Percentiles rank a stretch among this genome's conserved stretches.
These are phyloP conservation scores for Phytophthora kernoviae DNA, from an alignment of 352 stramenopile species.

Conservation along the genomic window DNA sequence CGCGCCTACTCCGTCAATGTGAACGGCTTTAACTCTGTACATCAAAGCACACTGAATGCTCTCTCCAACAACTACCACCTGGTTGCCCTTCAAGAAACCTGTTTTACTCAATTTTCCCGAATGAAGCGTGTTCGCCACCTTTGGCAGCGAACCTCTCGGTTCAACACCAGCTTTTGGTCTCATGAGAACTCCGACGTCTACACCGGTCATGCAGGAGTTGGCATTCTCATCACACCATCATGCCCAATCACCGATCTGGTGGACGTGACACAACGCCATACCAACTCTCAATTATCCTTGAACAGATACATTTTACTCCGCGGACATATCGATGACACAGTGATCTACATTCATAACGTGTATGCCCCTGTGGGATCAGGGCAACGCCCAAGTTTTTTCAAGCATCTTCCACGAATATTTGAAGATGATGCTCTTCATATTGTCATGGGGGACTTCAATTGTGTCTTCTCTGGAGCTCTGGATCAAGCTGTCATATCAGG, in stretches of 20 bases:
- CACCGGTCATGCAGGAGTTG: constrained; percentile 6
- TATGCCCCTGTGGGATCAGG: constrained; percentile 5
- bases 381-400: neutral
- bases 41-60: neutral
- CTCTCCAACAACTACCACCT: constrained; percentile 1
- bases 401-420: neutral
- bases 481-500: neutral
- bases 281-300: neutral
- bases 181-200: constrained; percentile 14
- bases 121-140: constrained; percentile 10
- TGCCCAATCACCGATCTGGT: constrained; percentile 1
- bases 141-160: constrained; percentile 4
- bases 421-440: constrained; percentile 1
- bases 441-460: neutral
- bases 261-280: constrained; percentile 2
- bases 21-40: neutral
- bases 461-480: neutral
- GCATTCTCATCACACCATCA: constrained; percentile 4
- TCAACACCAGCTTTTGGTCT: constrained; percentile 20
- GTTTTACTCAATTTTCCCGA: neutral
- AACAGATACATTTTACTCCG: constrained; percentile 12
- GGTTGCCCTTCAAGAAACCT: constrained; percentile 9
- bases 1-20: neutral
- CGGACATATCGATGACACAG: neutral
- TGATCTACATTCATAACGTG: constrained; percentile 17